Conservation (phyloP, 306 rosid genomes). For the Trifolium pratense region DNA sequence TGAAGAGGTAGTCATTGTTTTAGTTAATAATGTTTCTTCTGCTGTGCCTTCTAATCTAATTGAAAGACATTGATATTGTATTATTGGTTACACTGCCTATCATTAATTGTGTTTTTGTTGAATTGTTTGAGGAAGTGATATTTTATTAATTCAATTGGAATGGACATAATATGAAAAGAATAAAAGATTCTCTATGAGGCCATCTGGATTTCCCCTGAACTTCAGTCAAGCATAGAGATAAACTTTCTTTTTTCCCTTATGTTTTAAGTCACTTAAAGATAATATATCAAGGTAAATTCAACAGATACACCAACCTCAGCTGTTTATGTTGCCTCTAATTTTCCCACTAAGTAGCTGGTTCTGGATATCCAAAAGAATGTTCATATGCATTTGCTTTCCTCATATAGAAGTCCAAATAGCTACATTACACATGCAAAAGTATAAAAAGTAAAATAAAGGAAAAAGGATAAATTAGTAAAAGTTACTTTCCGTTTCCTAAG, state of each 20-base stretch:
- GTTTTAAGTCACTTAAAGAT: constrained; percentile 8
- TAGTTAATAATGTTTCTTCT: constrained; percentile 22
- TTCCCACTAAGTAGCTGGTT: constrained; percentile 2
- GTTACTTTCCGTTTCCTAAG: neutral
- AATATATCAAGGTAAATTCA: constrained; percentile 25
- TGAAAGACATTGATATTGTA: constrained; percentile 18
- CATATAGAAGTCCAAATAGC: neutral
- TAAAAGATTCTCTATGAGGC: neutral
- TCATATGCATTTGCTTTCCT: constrained; percentile 16
- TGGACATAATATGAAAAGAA: constrained; percentile 3
- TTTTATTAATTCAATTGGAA: neutral
- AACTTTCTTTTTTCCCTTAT: neutral
- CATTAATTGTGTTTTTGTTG: constrained; percentile 12
- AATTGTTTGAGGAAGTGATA: constrained; percentile 27
- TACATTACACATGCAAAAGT: constrained; percentile 1
- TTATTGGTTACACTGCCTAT: constrained; percentile 22
- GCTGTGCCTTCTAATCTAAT: constrained; percentile 24
- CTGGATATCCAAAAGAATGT: constrained; percentile 9
- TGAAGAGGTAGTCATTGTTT: constrained; percentile 65
- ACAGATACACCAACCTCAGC: constrained; percentile 13
- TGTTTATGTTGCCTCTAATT: constrained; percentile 6
- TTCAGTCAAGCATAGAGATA: constrained; percentile 19
- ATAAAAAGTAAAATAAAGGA: constrained; percentile 23
- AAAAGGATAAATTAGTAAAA: neutral
- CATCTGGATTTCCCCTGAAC: constrained; percentile 16